Evolutionary conservation across 352 stramenopile genomes (phyloP), one percentile per base, ranked within the genome.

Genomic region (Phytophthora chlamydospora): DNA sequence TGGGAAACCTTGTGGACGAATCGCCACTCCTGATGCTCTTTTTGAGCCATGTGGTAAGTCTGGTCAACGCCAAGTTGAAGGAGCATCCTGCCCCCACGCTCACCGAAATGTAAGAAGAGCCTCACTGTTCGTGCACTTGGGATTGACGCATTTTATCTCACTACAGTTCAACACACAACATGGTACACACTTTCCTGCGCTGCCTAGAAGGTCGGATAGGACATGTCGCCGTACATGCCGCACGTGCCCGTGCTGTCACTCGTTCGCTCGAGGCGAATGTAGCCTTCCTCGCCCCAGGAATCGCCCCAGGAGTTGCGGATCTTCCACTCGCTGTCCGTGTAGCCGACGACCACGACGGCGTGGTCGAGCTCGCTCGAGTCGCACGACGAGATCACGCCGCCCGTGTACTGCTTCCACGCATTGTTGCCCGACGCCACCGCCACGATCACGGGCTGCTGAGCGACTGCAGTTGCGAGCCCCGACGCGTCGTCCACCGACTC

Each of bases 301-400:
- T 80, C 61, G 16, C 97, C 97, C 97, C 97, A 99, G 38, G 96
- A 98, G 75, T 99, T 99, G 68, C 97, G 98, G 38, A 99, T 89
- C 76, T 98, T 98, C 88, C 89, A 98, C 41, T 77, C 75, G 11
- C 70, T 83, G 36, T 79, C 75, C 42, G 89, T 91, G 81, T 99
- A 99, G n/a, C 97, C 97, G 6, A 99, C 95, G 2, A 89, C 91
- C 38, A 99, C 80, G n/a, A 99, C 94, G 32, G 95, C 98, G 72
- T 99, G 97, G 71, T 99, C 97, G 54, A 99, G 89, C 27, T 91
- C 80, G 33, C 83, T 83, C 43, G 90, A 93, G 57, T 83, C 87
- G 39, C 74, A 83, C 11, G 59, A 77, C 45, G 60, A 81, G 17
- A 98, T 68, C 0, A 99, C 93, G 11, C 97, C 97, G 14, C 76